Evolutionary conservation across 164 flowering plant genomes (phyloP), one percentile per base, ranked within the genome.

Genomic region (Magnolia changhungtana): DNA sequence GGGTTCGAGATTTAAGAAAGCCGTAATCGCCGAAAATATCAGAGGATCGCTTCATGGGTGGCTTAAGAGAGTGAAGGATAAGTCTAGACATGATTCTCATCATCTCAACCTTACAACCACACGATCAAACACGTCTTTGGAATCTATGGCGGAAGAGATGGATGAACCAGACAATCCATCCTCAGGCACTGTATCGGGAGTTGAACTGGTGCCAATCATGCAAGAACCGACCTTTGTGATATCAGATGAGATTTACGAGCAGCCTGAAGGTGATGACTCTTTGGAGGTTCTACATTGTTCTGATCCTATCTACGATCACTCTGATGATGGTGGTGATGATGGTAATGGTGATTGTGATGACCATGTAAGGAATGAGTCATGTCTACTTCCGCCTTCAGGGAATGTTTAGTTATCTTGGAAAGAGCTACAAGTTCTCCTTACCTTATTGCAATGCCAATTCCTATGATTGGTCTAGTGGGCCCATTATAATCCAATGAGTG

Each of bases 1-100:
- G 98, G 95, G 97, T n/a, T 88, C 95, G 4, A 89, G 75, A 78
- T 87, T 85, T 74, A 91, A 90, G 85, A 92, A 83, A 78, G 74
- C 98, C 9, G 83, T 94, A 18, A 78, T 94, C 20, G 77, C 94
- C 13, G 92, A 94, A 77, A 77, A 78, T 72, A 85, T 94, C 7
- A 82, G 95, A 77, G 74, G 74, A 55, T 90, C 95, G 50, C 88
- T 92, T 16, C 87, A 82, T 67, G 90, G 84, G 59, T 94, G 98
- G 97, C 80, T 75, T 45, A 81, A 77, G 68, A 87, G 92, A 82
- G 94, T 85, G 70, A 87, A 80, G 81, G 82, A 9, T 8, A 84
- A 63, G 64, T 31, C 82, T 1, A 86, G 65, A 77, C 79, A 74
- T 8, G 75, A 61, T 71, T 29, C 23, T 75, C 31, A 75, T 50